Base-by-base conservation (phyloP, 2,329 filamentous ascomycete genomes). In the Xylaria sp. region DNA sequence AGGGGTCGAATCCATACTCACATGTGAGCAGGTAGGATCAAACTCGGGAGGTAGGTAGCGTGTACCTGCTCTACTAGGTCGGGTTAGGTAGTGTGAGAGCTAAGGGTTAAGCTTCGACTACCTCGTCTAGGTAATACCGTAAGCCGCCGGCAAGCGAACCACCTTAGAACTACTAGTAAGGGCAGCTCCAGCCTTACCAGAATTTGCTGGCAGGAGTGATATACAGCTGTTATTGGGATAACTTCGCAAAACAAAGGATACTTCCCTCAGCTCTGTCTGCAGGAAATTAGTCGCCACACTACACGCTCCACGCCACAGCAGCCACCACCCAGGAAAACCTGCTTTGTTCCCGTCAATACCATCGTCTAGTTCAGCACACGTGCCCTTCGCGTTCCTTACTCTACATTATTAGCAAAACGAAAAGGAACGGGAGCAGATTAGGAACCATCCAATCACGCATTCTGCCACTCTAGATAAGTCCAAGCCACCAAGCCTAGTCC, bases 141-240 rank as follows among this genome's bases (percentile, higher is more conserved):
- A 27, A 27, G 24, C 24, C 24, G 24, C 24, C n/a, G 30, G 54
- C 45, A 64, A 58, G 50, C 39, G 47, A 34, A 24, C 19, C 12
- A 47, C 54, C 42, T 59, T 27, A 54, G 8, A 51, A 30, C 21
- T 24, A 24, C 24, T 62, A 60, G 54, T 68, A 65, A 12, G 47
- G 48, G 36, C 12, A 59, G 58, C 61, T 68, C 61, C 39, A 62
- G 68, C 65, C 65, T 55, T 70, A 68, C 24, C 65, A 70, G 14
- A 14, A 39, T 19, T 30, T 56, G 19, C 61, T 1, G 34, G 27
- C 1, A 11, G 11, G 42, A 27, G 14, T 53, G 39, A 63, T 68
- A 50, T 68, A 32, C 27, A 65, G 36, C 51, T 68, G 68, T 70
- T 70, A 68, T 65, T 7, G 32, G 9, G 62, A 36, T 68, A 70